Conservation (phyloP, 2,329 filamentous ascomycete genomes). For the Fusarium mangiferae region DNA sequence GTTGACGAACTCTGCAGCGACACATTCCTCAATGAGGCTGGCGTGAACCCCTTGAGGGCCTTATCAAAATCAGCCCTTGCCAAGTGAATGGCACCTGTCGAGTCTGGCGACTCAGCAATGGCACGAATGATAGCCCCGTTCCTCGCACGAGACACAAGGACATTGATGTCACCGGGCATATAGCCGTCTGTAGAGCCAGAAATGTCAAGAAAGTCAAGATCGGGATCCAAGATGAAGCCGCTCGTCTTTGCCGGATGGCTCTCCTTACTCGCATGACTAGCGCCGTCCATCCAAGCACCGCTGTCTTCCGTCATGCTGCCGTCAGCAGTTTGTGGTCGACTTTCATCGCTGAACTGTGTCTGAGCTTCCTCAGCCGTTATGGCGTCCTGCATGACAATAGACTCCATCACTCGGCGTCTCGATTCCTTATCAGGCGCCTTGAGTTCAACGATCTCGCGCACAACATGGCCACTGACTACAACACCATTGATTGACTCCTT, state of each 20-base stretch:
- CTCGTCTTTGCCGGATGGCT: constrained; percentile 52
- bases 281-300: constrained; percentile 81
- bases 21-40: constrained; percentile 92
- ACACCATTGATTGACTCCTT: constrained; percentile 94
- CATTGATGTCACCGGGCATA: constrained; percentile 92
- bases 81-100: constrained; percentile 68
- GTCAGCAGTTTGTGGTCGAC: constrained; percentile 67
- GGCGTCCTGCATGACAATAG: constrained; percentile 71
- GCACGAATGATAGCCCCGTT: constrained; percentile 93
- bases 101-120: constrained; percentile 66
- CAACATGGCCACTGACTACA: constrained; percentile 89
- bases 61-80: constrained; percentile 80
- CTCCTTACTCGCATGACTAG: constrained; percentile 64
- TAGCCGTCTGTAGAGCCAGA: constrained; percentile 96
- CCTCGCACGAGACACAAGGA: constrained; percentile 86
- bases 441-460: constrained; percentile 88
- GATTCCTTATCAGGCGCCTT: constrained; percentile 95
- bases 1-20: constrained; percentile 92
- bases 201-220: constrained; percentile 90
- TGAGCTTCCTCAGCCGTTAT: constrained; percentile 52
- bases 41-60: constrained; percentile 92
- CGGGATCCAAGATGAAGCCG: constrained; percentile 78
- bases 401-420: constrained; percentile 83
- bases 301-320: constrained; percentile 63
- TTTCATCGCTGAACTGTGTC: constrained; percentile 55